Base-by-base conservation (phyloP, 768 basidiomycete genomes). In the Peribolospora kevripleyi region DNA sequence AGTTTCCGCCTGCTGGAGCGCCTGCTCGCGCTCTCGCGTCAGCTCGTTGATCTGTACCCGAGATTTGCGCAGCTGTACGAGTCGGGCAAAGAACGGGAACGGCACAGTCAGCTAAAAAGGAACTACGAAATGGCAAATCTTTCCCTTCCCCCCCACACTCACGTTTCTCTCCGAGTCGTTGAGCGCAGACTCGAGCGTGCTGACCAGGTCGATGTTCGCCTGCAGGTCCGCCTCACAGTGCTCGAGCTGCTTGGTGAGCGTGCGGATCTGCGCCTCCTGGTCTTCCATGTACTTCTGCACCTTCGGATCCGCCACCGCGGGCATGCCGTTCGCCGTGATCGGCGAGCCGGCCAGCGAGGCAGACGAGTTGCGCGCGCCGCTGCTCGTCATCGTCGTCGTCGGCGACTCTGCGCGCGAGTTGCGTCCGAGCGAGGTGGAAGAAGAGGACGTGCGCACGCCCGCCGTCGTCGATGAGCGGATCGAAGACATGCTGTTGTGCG, bases 1-100 rank as follows among this genome's bases (percentile, higher is more conserved):
- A 41, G 71, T 65, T 42, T 80, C 78, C 55, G 82, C 68, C 67
- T 84, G 79, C 48, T 67, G 63, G 57, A 70, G 79, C 54, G 84
- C 71, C 45, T 74, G 73, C 67, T 90, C 87, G 48, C 87, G 78
- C 67, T 91, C 87, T 51, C 82, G 75, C 7, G 81, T 82, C 45
- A 88, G 70, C 64, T 91, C 87, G 54, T 82, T 85, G 14, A 85
- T 84, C 66, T 90, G 87, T 78, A 86, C 81, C 43, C 87, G 83
- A 5, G 86, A 82, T 69, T 91, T 91, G 57, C 88, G 83, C 54
- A 91, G 84, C 25, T 25, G 25, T 25, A 25, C 25, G 25, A 25
- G 25, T 25, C 25, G 25, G 25, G 25, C 25, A 87, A 62, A 42
- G 54, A 40, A 52, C 8, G 25, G 41, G 48, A 36, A 47, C 50